Evolutionary conservation across 176 grass and related monocot species (phyloP), one percentile per base, ranked within the genome.

Genomic region (Rhynchospora tenuis): DNA sequence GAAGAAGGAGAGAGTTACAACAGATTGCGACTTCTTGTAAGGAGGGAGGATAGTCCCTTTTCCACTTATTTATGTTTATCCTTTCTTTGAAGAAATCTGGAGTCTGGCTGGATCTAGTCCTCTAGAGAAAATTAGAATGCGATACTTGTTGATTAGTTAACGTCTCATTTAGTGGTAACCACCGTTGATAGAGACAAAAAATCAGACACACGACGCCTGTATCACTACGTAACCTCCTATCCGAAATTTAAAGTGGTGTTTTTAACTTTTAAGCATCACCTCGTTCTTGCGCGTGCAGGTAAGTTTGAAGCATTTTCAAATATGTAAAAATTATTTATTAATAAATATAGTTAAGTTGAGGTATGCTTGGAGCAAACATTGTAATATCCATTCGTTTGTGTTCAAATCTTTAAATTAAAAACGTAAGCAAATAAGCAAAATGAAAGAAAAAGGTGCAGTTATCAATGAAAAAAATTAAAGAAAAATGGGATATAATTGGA

Each of bases 81-180:
- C 72, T 75, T 54, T 16, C 12, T 50, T 75, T 16, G 5, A 50
- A 50, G 19, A 73, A 26, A 50, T 72, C n/a, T 50, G 22, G 14
- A 15, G 70, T 27, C 51, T 16, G 45, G 45, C 20, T 48, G 45
- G 46, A 27, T 75, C 16, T 75, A 52, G 23, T 29, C 2, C 13
- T 29, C 24, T 76, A 17, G 14, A 17, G 48, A 7, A 61, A 76
- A 55, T 76, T 4, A 17, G 14, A 55, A 29, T 55, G 14, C 48
- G 14, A 10, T 54, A 28, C 14, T 55, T 26, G 5, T 28, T 54
- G 24, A 55, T 55, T 27, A 29, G 48, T 76, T 76, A 27, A 76
- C 48, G 24, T 76, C 73, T 55, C 73, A 76, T 55, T 76, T 28
- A 76, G 23, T 76, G 72, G 47, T 76, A 76, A 55, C 73, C 48